phyloP scores from a whole-genome alignment of 495 filamentous ascomycete genomes.

The Penicillium robsamsonii region DNA sequence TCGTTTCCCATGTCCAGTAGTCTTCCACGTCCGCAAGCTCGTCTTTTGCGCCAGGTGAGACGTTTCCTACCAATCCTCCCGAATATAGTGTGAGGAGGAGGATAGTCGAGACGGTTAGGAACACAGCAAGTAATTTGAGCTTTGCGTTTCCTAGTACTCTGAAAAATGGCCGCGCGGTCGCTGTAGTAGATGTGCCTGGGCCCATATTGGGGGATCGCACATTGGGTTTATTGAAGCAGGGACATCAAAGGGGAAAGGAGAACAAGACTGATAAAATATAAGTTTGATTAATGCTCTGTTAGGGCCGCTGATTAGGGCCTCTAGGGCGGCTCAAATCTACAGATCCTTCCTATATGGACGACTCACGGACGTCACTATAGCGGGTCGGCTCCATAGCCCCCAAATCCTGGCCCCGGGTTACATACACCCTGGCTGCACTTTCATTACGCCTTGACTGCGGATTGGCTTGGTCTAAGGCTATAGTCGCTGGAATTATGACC shows the following conservation, averaged over 20 bases:
- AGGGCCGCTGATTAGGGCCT: not conserved
- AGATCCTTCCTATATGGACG: constrained; percentile 2
- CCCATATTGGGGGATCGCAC: constrained; percentile 1
- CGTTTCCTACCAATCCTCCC: not conserved
- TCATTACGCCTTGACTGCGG: not conserved
- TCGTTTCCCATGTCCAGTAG: constrained; percentile 19
- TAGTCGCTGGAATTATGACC: not conserved
- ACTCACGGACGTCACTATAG: constrained; percentile 7
- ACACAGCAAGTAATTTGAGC: constrained; percentile 11
- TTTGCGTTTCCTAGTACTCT: constrained; percentile 3
- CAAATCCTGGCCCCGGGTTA: not conserved
- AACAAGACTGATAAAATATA: not conserved
- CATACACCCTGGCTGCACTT: not conserved
- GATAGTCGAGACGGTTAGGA: constrained; percentile 4
- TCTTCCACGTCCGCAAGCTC: not conserved
- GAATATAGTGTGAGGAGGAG: constrained; percentile 14
- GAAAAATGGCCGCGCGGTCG: constrained; percentile 1
- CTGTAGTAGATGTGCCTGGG: not conserved
- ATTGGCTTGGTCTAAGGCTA: not conserved
- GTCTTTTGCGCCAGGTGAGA: not conserved
- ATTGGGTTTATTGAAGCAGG: not conserved
- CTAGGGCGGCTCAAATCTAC: not conserved
- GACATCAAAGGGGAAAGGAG: not conserved
- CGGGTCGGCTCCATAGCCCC: constrained; percentile 1
- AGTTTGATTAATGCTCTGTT: not conserved